Evolutionary conservation across 108 stramenopile genomes (phyloP), one percentile per base, ranked within the genome.

Genomic region (Pseudonitzschia multistriata): DNA sequence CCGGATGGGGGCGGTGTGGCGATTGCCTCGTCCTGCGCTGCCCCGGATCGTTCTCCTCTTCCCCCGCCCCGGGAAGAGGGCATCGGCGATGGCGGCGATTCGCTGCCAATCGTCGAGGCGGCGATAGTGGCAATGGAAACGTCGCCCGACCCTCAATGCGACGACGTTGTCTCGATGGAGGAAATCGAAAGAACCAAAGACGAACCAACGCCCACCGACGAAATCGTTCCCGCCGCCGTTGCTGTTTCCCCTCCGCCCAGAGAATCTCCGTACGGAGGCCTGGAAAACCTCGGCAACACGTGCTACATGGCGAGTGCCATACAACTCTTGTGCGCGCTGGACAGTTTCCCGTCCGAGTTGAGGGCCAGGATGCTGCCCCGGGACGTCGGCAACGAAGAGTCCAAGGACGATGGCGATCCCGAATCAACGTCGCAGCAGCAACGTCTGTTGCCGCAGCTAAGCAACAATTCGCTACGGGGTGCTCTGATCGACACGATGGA

Each of bases 281-380:
- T 88, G 29, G 29, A 62, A 0, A 94, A 94, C 59, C 70, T 94
- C 25, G 93, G 93, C 13, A 92, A 92, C 36, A 94, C 93, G 10
- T 94, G 93, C 62, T 94, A 90, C 73, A 57, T 92, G 71, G 83
- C 80, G 62, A 84, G 88, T 0, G 84, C 93, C 7, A 49, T 90
- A 5, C 93, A 94, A 75, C 82, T 89, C 67, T 49, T 91, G 49
- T 68, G 68, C 31, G 69, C 69, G 47, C 49, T 76, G 11, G 75
- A 76, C 55, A 39, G 28, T 45, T 78, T 78, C 21, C 25, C 24
- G 34, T 0, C 57, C 25, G 55, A 68, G 11, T 42, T 78, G 11
- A 52, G 25, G 35, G 29, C 60, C 35, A 35, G 39, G 33, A 55
- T 71, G 24, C 71, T 33, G 35, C 57, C 57, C 13, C 13, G 42